Percentiles rank a stretch among this genome's conserved stretches.
phyloP scores from a whole-genome alignment of 78 protist genomes.

The Dictyostelium capitatum region DNA sequence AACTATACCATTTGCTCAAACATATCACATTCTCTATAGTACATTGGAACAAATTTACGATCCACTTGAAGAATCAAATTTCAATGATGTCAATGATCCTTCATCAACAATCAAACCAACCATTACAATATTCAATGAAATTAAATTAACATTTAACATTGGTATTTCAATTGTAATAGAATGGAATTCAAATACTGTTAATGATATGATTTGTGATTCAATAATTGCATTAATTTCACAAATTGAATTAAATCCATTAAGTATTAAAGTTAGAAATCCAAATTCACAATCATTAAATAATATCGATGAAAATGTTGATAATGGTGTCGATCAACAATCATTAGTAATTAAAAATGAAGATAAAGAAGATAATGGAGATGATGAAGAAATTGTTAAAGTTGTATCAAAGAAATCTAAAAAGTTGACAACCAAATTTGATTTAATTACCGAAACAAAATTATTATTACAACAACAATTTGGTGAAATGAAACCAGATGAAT shows the following conservation, averaged over 20 bases:
- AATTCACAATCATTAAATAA: not conserved
- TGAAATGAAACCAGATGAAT: constrained; percentile 12
- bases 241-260: constrained; percentile 81
- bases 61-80: constrained; percentile 1
- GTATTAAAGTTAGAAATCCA: constrained; percentile 38
- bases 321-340: no score
- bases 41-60: constrained; percentile 78
- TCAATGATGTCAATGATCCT: not conserved
- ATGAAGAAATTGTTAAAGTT: not conserved
- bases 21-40: constrained; percentile 35
- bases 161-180: constrained; percentile 40
- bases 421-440: not conserved
- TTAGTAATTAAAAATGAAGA: not conserved
- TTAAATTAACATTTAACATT: constrained; percentile 16
- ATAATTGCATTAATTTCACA: constrained; percentile 82
- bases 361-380: not conserved
- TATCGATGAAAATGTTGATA: not conserved
- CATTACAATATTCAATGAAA: constrained; percentile 9
- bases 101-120: not conserved
- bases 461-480: constrained; percentile 44
- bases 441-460: constrained; percentile 4
- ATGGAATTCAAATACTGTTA: constrained; percentile 85
- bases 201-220: constrained; percentile 91
- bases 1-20: constrained; percentile 56
- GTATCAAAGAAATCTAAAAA: constrained; percentile 39